phyloP scores from a whole-genome alignment of 148 eudicot genomes.

The Rhododendron henanense region DNA sequence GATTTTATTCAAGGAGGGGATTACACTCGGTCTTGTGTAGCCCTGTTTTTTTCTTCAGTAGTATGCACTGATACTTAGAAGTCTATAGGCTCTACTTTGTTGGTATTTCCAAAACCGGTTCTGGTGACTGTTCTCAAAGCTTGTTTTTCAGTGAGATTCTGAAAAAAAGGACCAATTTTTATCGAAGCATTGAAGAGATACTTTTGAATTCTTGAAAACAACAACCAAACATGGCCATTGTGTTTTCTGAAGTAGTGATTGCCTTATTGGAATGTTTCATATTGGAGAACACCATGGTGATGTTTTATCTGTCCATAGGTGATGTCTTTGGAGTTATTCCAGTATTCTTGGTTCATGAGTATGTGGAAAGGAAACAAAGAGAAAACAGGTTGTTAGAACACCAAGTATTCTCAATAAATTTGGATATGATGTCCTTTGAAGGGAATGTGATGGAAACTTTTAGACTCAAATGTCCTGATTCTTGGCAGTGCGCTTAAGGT shows the following conservation, averaged over 20 bases:
- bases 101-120: background rate
- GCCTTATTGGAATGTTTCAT: background rate
- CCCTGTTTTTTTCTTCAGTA: too few relatives aligned
- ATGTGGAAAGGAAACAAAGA: background rate
- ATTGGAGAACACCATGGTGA: background rate
- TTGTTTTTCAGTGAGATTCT: background rate
- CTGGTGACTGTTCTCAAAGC: background rate
- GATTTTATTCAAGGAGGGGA: background rate
- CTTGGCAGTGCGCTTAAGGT: conserved; percentile 46
- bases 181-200: background rate
- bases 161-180: background rate
- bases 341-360: background rate
- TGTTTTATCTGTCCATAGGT: background rate
- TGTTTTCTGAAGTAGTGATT: background rate
- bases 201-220: background rate
- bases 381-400: background rate
- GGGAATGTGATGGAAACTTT: background rate
- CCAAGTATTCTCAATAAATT: background rate
- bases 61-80: background rate
- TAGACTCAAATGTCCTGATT: conserved; percentile 45
- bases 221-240: background rate
- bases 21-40: too few relatives aligned
- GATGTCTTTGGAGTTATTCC: background rate
- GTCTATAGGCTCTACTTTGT: background rate
- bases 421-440: background rate